These are phyloP conservation scores for Kuraishia piskuri DNA, from an alignment of 805 yeast genomes.

Conservation along the genomic window DNA sequence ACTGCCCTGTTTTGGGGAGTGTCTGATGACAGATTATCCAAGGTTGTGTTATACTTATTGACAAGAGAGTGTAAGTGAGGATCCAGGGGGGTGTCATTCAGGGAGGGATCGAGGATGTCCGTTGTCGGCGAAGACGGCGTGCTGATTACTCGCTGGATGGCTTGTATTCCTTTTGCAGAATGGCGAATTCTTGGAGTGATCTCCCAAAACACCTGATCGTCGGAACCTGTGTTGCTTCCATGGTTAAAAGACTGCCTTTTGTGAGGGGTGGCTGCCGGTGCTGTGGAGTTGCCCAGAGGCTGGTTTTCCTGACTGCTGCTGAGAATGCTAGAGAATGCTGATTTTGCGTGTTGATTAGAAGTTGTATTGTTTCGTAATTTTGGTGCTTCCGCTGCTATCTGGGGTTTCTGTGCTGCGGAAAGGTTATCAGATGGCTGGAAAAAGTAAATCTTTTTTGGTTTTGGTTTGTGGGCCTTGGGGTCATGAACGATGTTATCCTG, in stretches of 20 bases:
- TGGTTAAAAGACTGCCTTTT: background rate
- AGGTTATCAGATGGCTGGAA: constrained; percentile 1
- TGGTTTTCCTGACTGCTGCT: background rate
- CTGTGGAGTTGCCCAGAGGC: background rate
- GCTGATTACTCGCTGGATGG: constrained; percentile 5
- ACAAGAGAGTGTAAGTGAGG: constrained; percentile 23
- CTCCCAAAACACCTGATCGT: constrained; percentile 31
- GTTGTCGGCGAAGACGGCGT: constrained; percentile 36
- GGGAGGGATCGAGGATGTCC: constrained; percentile 12
- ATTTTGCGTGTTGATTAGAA: background rate
- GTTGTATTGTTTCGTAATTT: background rate
- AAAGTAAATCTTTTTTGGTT: background rate
- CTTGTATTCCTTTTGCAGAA: constrained; percentile 7
- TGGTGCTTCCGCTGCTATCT: background rate
- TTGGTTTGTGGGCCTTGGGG: background rate
- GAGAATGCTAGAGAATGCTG: background rate
- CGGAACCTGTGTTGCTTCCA: constrained; percentile 17
- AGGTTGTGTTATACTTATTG: constrained; percentile 32
- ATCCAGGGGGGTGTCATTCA: constrained; percentile 14
- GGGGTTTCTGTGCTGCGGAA: background rate
- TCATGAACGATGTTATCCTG: background rate
- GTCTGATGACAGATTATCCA: constrained; percentile 14
- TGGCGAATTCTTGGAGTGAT: constrained; percentile 25
- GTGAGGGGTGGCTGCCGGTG: background rate
- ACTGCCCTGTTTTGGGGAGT: background rate